Conservation (phyloP, 495 filamentous ascomycete genomes). For the Pseudevernia furfuracea region DNA sequence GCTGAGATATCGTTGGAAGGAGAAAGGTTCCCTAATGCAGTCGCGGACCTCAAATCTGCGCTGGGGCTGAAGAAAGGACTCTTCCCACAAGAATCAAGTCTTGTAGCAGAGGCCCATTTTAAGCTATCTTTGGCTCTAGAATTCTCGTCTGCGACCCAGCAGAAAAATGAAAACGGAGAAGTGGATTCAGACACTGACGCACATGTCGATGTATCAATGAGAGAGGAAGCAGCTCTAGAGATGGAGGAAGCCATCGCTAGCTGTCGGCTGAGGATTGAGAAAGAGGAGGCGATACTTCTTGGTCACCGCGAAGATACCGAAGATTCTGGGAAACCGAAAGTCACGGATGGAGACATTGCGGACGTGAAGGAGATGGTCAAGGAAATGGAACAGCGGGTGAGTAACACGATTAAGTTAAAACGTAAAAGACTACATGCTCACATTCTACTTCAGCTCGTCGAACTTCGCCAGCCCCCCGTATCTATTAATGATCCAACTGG, state of each 20-base stretch:
- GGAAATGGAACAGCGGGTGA: constrained; percentile 79
- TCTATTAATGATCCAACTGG: constrained; percentile 52
- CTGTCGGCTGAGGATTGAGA: constrained; percentile 64
- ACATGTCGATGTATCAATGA: constrained; percentile 55
- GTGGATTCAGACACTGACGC: constrained; percentile 30
- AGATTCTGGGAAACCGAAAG: constrained; percentile 41
- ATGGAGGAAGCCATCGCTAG: constrained; percentile 78
- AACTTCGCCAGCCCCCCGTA: constrained; percentile 64
- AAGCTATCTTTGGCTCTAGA: constrained; percentile 94
- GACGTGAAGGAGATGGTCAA: constrained; percentile 81
- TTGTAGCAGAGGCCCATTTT: constrained; percentile 88
- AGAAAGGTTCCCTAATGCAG: constrained; percentile 75
- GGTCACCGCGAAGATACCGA: constrained; percentile 46
- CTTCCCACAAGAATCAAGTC: constrained; percentile 67
- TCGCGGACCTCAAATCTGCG: constrained; percentile 66
- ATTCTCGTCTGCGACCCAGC: constrained; percentile 72
- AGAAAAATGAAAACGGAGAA: constrained; percentile 41
- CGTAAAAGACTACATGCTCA: background rate
- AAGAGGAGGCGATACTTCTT: constrained; percentile 59
- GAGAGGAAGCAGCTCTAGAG: constrained; percentile 66
- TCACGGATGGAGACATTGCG: constrained; percentile 56
- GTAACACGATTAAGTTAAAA: constrained; percentile 20
- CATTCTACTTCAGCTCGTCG: constrained; percentile 48
- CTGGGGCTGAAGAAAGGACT: constrained; percentile 69
- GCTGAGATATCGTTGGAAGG: constrained; percentile 93